Evolutionary conservation across 768 basidiomycete genomes (phyloP).

Genomic region (Lactarius evosmus): DNA sequence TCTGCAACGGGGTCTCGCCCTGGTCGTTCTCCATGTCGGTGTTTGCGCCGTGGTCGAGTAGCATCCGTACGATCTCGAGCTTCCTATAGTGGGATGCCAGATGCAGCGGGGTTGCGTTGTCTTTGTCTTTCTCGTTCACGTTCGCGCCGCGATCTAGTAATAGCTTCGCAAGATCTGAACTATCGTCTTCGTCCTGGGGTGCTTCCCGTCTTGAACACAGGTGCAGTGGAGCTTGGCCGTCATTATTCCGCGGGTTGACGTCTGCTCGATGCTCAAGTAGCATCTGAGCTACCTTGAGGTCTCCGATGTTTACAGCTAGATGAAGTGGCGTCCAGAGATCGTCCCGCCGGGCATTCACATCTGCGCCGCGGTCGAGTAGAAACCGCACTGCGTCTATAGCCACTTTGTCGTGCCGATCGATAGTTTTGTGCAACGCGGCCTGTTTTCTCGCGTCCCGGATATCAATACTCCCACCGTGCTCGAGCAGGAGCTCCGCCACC

Average conservation of each 20-base stretch:
- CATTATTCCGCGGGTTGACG: not conserved
- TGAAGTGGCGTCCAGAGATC: not conserved
- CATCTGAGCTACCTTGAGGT: not conserved
- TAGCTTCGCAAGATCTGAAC: not conserved
- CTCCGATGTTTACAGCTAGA: not conserved
- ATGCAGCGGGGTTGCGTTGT: not conserved
- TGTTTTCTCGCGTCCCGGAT: not conserved
- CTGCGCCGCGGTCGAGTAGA: not conserved
- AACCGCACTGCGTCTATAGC: not conserved
- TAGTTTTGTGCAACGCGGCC: not conserved
- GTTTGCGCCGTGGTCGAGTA: not conserved
- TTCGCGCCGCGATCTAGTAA: not conserved
- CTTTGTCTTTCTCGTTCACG: not conserved
- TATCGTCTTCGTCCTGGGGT: not conserved
- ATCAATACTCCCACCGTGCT: not conserved
- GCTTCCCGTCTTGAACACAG: not conserved
- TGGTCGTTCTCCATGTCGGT: not conserved
- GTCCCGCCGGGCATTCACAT: not conserved
- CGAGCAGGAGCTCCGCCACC: not conserved
- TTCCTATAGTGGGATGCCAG: not conserved
- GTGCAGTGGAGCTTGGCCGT: not conserved
- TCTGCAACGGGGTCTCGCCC: not conserved
- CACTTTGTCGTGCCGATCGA: not conserved
- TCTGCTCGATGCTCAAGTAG: not conserved
- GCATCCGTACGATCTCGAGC: not conserved